Base-by-base conservation (phyloP, 768 basidiomycete genomes). In the Harrya chromipes region DNA sequence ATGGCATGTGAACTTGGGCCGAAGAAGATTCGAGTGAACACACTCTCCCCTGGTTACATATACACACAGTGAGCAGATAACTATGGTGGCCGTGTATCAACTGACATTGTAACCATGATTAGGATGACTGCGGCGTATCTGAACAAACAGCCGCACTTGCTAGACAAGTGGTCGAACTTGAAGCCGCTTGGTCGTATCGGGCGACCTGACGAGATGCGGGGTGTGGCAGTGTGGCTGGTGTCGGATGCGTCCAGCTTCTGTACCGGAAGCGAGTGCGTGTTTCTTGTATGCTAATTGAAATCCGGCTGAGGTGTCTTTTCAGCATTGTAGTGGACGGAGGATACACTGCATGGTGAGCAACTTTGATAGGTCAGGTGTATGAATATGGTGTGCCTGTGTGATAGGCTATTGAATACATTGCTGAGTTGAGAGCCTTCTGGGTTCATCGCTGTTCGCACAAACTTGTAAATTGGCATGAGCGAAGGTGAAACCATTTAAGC, bases 1-100 rank as follows among this genome's bases (percentile, higher is more conserved):
- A 84, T 90, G 85, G 87, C 87, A 4, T 88, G 85, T 60, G 87
- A 90, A 61, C 75, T 90, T 2, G 88, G 85, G 2, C 69, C 61
- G 31, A 71, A 81, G 64, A 69, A 73, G 2, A 88, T 90, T 43
- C 76, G 88, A 4, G 85, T 89, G 50, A 90, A 90, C 65, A 73
- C 82, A 12, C 73, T 90, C 43, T 89, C 87, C 11, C 87, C 87
- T 0, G 87, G 88, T 4, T 78, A 87, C 60, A 87, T 89, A 23
- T 85, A 85, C 60, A 89, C 86, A 6, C 74, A 72, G 83, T 85
- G 49, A 3, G 56, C 83, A 47, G 14, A 1, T 9, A 7, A 27
- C 7, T 6, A 72, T 64, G 4, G 36, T 31, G 20, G 36, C 52
- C 66, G 58, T 41, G 46, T 33, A 36, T 17, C n/a, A 10, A 13